phyloP scores from a whole-genome alignment of 1,284 basidiomycete species.

The Marasmius sp. region DNA sequence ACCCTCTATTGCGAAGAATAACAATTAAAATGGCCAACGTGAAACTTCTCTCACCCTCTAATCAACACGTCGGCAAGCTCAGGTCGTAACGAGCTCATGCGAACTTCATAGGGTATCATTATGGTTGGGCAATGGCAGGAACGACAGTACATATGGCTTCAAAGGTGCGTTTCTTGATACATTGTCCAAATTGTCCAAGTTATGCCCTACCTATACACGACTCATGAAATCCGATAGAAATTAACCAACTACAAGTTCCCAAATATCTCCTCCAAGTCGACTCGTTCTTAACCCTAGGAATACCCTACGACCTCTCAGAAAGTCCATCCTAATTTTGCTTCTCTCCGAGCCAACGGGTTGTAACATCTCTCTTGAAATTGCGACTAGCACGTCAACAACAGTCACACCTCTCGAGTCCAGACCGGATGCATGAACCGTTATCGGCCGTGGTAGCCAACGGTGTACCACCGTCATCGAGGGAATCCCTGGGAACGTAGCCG shows the following conservation, averaged over 20 bases:
- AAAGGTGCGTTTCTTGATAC: too few species aligned
- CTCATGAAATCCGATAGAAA: too few species aligned
- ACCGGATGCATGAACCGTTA: conserved; percentile 6
- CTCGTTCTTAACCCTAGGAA: background rate
- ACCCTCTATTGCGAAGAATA: too few species aligned
- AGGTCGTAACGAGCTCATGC: too few species aligned
- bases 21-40: too few species aligned
- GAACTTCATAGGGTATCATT: too few species aligned
- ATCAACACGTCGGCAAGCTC: too few species aligned
- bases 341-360: background rate
- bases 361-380: background rate
- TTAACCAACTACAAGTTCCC: background rate
- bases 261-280: background rate
- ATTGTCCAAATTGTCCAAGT: too few species aligned
- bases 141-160: too few species aligned
- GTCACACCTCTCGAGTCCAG: conserved; percentile 1
- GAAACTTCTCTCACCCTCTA: too few species aligned
- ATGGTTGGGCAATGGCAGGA: too few species aligned
- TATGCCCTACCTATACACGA: too few species aligned
- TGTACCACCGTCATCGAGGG: conserved; percentile 12
- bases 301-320: conserved; percentile 1
- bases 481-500: conserved; percentile 7
- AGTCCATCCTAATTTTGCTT: background rate
- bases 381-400: conserved; percentile 7
- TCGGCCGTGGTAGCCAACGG: conserved; percentile 7